These are phyloP conservation scores for Fraxinus sp. DNA, from an alignment of 305 asterid genomes.

Conservation along the genomic window DNA sequence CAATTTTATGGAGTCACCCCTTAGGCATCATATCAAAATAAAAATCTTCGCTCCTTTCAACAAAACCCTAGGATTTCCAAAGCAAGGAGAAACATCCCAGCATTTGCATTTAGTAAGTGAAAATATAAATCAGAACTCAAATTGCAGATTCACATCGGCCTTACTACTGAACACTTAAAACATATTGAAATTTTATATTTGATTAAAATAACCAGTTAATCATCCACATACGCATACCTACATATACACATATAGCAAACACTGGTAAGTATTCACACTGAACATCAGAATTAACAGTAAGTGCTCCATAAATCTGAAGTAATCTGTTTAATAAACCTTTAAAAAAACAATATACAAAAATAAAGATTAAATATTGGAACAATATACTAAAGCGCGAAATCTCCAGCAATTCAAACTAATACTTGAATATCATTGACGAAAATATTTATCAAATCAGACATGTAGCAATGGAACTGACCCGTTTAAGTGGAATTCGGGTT, in stretches of 20 bases:
- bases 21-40: background rate
- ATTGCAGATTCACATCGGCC: background rate
- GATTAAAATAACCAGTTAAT: background rate
- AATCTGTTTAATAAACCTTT: background rate
- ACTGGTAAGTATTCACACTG: background rate
- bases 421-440: background rate
- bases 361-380: background rate
- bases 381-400: background rate
- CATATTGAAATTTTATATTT: background rate
- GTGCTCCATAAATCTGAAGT: background rate
- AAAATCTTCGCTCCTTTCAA: background rate
- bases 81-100: background rate
- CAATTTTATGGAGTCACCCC: background rate
- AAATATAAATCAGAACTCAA: background rate
- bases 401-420: background rate
- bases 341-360: background rate
- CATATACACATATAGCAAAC: background rate
- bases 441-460: background rate
- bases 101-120: background rate
- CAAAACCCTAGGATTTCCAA: conserved; percentile 4
- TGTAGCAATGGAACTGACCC: conserved; percentile 14
- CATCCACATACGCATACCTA: background rate
- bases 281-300: background rate
- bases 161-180: background rate
- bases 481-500: conserved; percentile 2